A percentile compares a stretch with the other conserved stretches of the same genome.
Conservation (phyloP, 2,329 filamentous ascomycete species). For the Colletotrichum sp. region DNA sequence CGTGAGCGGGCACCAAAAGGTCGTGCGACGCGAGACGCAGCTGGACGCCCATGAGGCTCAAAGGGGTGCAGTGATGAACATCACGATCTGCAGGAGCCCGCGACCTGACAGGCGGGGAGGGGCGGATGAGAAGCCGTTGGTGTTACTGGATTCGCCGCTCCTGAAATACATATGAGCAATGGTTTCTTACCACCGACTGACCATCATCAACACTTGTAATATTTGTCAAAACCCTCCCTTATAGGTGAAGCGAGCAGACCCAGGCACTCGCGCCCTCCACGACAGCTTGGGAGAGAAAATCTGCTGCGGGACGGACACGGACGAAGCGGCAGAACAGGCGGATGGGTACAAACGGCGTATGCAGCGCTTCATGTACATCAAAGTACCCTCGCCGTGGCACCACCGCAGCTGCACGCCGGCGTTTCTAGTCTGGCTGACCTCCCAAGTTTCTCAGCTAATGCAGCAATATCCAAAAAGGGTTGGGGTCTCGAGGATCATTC, state of each 20-base stretch:
- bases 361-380: not conserved
- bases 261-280: not conserved
- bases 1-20: not conserved
- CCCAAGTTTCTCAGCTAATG: constrained; percentile 12
- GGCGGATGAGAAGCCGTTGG: constrained; percentile 7
- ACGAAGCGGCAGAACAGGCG: not conserved
- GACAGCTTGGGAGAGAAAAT: not conserved
- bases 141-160: not conserved
- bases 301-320: not conserved
- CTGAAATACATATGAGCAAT: not conserved
- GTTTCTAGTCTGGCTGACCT: constrained; percentile 9
- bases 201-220: not conserved
- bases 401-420: constrained; percentile 3
- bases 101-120: constrained; percentile 12
- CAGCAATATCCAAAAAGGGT: constrained; percentile 10
- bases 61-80: constrained; percentile 1
- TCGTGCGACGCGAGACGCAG: constrained; percentile 9
- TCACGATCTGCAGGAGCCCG: constrained; percentile 12
- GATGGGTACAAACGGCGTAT: not conserved
- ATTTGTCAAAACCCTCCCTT: no score
- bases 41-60: constrained; percentile 15
- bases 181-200: not conserved
- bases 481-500: not conserved
- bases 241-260: not conserved
- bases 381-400: constrained; percentile 8